Conservation (phyloP, 192 early-diverging fungal genomes). For the Radiomyces spectabilis region DNA sequence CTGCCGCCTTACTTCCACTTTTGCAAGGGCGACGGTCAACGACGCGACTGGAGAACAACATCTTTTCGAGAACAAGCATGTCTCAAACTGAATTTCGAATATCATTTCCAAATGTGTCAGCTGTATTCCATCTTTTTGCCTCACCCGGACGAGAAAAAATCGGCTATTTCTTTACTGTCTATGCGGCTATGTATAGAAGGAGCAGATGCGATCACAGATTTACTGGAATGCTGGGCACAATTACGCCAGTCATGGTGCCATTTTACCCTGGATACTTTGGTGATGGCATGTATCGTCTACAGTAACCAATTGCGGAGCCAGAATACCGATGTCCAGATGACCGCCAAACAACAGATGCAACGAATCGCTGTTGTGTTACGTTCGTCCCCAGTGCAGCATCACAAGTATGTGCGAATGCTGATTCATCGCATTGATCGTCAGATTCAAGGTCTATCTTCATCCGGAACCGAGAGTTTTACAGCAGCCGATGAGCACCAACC, state of each 20-base stretch:
- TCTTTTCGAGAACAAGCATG: slow-evolving; percentile 30
- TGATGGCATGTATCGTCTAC: slow-evolving; percentile 17
- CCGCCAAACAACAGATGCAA: slow-evolving; percentile 7
- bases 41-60: slow-evolving; percentile 6
- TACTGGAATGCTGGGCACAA: slow-evolving; percentile 23
- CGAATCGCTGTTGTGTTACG: slow-evolving; percentile 3
- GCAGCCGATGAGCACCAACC: background rate
- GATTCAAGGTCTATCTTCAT: background rate
- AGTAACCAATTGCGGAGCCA: slow-evolving; percentile 3
- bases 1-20: slow-evolving; percentile 23
- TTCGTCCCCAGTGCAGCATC: slow-evolving; percentile 13
- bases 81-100: slow-evolving; percentile 28
- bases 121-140: slow-evolving; percentile 22
- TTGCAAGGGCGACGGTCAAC: background rate
- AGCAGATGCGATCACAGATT: slow-evolving; percentile 12
- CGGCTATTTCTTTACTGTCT: slow-evolving; percentile 13
- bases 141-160: slow-evolving; percentile 4
- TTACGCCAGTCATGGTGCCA: slow-evolving; percentile 28
- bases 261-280: slow-evolving; percentile 24
- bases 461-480: background rate
- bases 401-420: slow-evolving; percentile 17
- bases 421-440: slow-evolving; percentile 15
- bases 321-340: background rate
- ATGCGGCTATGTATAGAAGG: slow-evolving; percentile 14
- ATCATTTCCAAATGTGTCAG: slow-evolving; percentile 27